Conservation (phyloP, 371 early-diverging fungal species). For the Actinomucor elegans region DNA sequence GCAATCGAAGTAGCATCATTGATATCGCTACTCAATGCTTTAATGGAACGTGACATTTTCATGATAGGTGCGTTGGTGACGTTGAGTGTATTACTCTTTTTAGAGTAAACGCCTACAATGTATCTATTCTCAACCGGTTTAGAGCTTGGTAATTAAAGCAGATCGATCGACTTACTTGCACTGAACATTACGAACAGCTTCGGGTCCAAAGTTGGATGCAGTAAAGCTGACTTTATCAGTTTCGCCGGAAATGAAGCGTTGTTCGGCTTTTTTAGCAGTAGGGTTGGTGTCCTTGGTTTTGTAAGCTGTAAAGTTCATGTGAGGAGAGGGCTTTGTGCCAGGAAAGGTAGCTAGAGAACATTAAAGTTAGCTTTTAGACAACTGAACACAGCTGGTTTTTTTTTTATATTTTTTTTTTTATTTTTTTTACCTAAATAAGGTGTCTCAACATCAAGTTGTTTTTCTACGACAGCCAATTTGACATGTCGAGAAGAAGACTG, state of each 20-base stretch:
- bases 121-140: slow-evolving; percentile 57
- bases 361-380: neutral
- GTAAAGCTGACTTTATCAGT: slow-evolving; percentile 75
- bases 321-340: slow-evolving; percentile 37
- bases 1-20: slow-evolving; percentile 3
- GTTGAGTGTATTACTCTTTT: slow-evolving; percentile 58
- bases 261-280: slow-evolving; percentile 15
- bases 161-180: slow-evolving; percentile 66
- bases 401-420: too few species aligned
- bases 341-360: slow-evolving; percentile 46
- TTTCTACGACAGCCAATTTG: slow-evolving; percentile 18
- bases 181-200: slow-evolving; percentile 37
- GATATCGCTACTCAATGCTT: slow-evolving; percentile 46
- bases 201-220: slow-evolving; percentile 66
- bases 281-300: slow-evolving; percentile 14
- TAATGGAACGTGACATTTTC: slow-evolving; percentile 65
- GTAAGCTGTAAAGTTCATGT: slow-evolving; percentile 33
- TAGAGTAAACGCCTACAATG: slow-evolving; percentile 76
- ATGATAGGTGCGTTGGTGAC: slow-evolving; percentile 70
- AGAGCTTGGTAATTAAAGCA: too few species aligned
- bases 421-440: slow-evolving; percentile 44
- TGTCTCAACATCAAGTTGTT: slow-evolving; percentile 17
- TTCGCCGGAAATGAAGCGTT: slow-evolving; percentile 61
- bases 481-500: slow-evolving; percentile 16
- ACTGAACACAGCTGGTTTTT: neutral